These are phyloP conservation scores for Trebouxia sp. DNA, from an alignment of 139 green algal species.

Conservation along the genomic window DNA sequence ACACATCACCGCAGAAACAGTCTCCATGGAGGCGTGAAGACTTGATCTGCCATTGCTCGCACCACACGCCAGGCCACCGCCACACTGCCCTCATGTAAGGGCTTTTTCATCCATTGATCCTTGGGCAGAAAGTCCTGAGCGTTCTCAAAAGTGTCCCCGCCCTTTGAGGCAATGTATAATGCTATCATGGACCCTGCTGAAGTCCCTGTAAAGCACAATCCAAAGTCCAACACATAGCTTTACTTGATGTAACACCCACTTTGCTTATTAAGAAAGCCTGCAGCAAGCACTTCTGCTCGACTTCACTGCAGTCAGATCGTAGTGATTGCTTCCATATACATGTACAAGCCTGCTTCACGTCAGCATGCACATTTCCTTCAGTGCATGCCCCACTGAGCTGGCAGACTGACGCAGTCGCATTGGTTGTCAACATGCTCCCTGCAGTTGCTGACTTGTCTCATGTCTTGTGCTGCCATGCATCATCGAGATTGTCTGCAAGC, in stretches of 20 bases:
- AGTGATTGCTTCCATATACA: no score
- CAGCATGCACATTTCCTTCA: no score
- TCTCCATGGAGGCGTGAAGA: slow-evolving; percentile 4
- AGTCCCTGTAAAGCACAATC: not conserved
- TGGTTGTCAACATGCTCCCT: no score
- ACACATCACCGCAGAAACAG: not conserved
- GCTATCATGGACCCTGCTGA: slow-evolving; percentile 5
- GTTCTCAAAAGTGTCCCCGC: not conserved
- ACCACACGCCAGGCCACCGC: not conserved
- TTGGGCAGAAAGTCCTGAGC: not conserved
- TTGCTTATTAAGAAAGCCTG: no score
- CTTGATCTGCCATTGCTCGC: not conserved
- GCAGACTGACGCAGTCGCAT: no score
- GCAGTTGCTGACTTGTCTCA: no score
- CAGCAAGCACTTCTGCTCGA: no score
- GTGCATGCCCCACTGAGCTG: no score
- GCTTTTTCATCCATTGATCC: not conserved
- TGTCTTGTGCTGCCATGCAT: no score
- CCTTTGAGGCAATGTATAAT: slow-evolving; percentile 1
- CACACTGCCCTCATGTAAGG: not conserved
- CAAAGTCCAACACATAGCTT: not conserved
- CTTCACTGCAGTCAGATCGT: no score
- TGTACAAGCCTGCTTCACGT: no score
- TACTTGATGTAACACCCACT: not conserved
- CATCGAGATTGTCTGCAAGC: not conserved